phyloP scores from a whole-genome alignment of 202 grass and related monocot species.

The Panicum virgatum region DNA sequence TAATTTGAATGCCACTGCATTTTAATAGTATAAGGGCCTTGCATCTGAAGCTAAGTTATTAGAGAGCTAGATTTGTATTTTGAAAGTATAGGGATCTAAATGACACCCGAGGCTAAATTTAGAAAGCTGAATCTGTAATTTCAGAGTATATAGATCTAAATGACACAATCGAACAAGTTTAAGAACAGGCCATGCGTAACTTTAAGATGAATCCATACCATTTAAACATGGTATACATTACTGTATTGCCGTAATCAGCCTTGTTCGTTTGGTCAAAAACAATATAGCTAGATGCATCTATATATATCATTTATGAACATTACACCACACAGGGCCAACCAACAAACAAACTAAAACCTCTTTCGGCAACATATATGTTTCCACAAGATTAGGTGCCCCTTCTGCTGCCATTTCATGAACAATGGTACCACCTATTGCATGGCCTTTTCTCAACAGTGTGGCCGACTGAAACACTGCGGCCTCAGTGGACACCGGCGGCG shows the following conservation, averaged over 20 bases:
- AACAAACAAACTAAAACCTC: conserved; percentile 41
- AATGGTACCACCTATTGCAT: conserved; percentile 24
- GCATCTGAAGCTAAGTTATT: too few species aligned
- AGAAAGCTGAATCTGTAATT: too few species aligned
- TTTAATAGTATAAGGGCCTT: too few species aligned
- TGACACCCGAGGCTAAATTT: too few species aligned
- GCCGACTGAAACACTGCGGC: conserved; percentile 15
- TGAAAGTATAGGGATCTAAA: too few species aligned
- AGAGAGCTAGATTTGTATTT: too few species aligned
- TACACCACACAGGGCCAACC: conserved; percentile 31
- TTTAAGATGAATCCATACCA: too few species aligned
- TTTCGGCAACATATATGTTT: conserved; percentile 32
- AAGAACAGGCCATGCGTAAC: too few species aligned
- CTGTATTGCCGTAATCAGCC: conserved; percentile 25
- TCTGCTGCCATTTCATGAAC: conserved; percentile 40
- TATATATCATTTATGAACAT: conserved; percentile 52
- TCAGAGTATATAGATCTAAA: too few species aligned
- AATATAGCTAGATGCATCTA: conserved; percentile 38
- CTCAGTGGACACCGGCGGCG: conserved; percentile 46
- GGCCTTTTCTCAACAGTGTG: conserved; percentile 17
- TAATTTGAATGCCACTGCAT: too few species aligned
- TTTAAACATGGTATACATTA: too few species aligned
- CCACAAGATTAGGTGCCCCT: conserved; percentile 6
- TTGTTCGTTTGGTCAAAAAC: conserved; percentile 43
- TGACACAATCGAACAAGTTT: too few species aligned